Percentiles rank a stretch among this genome's conserved stretches.
Conservation (phyloP, 352 stramenopile genomes). For the Globisporangium spinosum region DNA sequence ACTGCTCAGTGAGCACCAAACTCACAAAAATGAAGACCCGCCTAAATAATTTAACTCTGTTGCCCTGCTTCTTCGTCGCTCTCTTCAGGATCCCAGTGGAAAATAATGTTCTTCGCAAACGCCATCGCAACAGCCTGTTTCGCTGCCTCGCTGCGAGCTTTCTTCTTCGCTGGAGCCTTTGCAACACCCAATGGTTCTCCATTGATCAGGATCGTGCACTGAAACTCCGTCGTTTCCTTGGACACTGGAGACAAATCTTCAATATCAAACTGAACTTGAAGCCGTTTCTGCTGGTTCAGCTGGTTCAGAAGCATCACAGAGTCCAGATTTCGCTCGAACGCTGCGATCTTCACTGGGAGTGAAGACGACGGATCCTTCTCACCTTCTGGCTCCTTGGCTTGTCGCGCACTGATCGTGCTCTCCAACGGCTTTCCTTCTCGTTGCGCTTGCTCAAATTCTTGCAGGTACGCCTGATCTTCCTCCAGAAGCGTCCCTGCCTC, state of each 20-base stretch:
- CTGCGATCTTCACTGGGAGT: slow-evolving; percentile 26
- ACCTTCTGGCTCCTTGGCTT: slow-evolving; percentile 40
- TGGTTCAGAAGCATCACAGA: slow-evolving; percentile 52
- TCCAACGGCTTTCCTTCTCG: slow-evolving; percentile 33
- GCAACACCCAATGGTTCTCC: slow-evolving; percentile 30
- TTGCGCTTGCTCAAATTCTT: slow-evolving; percentile 33
- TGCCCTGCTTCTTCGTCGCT: slow-evolving; percentile 10
- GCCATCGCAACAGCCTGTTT: slow-evolving; percentile 70
- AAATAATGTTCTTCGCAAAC: slow-evolving; percentile 48
- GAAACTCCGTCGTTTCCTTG: slow-evolving; percentile 39
- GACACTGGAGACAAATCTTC: slow-evolving; percentile 37
- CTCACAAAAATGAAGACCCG: slow-evolving; percentile 6
- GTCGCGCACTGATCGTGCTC: slow-evolving; percentile 27
- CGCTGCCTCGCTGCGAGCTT: slow-evolving; percentile 59
- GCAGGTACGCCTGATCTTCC: slow-evolving; percentile 64
- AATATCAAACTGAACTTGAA: slow-evolving; percentile 44
- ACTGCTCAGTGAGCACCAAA: slow-evolving; percentile 11
- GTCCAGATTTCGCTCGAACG: slow-evolving; percentile 41
- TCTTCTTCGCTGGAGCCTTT: slow-evolving; percentile 77
- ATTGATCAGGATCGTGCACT: slow-evolving; percentile 51
- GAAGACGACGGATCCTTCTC: slow-evolving; percentile 25
- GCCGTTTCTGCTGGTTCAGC: slow-evolving; percentile 35
- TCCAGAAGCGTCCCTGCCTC: slow-evolving; percentile 39
- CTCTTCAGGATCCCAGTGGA: slow-evolving; percentile 28
- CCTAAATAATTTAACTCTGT: slow-evolving; percentile 10